phyloP scores from a whole-genome alignment of 768 basidiomycete genomes.

The Phanerochaete carnosa region DNA sequence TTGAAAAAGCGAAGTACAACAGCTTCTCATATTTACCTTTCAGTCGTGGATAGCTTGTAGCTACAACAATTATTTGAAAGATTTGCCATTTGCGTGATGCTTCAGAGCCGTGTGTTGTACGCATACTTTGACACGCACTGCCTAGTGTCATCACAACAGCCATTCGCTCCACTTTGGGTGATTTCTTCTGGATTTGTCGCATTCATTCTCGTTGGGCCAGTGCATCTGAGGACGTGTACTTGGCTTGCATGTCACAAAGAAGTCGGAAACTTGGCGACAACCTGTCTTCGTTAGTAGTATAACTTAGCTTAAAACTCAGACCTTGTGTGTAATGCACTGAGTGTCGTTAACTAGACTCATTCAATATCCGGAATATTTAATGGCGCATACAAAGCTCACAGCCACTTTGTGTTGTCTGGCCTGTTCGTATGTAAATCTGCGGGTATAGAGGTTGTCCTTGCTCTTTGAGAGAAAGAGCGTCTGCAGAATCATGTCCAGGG shows the following conservation, averaged over 20 bases:
- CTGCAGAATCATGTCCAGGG: background rate
- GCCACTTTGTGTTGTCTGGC: background rate
- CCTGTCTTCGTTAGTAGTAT: background rate
- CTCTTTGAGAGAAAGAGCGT: background rate
- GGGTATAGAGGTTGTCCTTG: background rate
- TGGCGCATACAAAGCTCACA: background rate
- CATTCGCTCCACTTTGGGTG: too few species aligned
- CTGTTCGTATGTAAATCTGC: background rate
- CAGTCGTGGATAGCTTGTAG: too few species aligned
- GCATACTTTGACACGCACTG: too few species aligned
- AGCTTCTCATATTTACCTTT: too few species aligned
- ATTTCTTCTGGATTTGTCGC: background rate
- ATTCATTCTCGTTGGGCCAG: background rate
- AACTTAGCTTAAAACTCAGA: background rate
- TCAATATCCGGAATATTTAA: background rate
- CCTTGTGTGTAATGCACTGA: background rate
- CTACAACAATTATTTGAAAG: too few species aligned
- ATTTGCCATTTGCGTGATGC: too few species aligned
- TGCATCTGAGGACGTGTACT: background rate
- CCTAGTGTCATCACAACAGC: too few species aligned
- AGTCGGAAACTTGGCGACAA: background rate
- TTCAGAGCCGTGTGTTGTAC: too few species aligned
- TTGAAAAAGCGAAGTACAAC: too few species aligned
- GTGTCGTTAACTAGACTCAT: background rate
- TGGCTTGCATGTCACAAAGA: background rate